A percentile compares a stretch with the other conserved stretches of the same genome.
Evolutionary conservation across 257 asterid genomes (phyloP).

Genomic region (Solanum virginianum): DNA sequence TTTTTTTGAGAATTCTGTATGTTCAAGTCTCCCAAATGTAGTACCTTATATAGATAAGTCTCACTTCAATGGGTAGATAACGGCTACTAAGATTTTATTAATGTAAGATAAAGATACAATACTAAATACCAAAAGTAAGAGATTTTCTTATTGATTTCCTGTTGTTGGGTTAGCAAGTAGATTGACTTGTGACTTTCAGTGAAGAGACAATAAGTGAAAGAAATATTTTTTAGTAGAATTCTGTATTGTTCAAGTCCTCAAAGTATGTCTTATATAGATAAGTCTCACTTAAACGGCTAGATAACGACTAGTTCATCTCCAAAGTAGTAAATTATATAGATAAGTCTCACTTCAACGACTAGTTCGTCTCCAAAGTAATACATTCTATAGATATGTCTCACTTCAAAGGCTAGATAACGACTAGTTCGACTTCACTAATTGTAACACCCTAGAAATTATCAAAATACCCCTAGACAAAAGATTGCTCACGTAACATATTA

Average conservation of each 20-base stretch:
- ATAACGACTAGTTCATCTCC: too few species aligned
- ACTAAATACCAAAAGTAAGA: neutral
- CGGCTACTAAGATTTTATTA: neutral
- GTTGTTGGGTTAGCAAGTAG: neutral
- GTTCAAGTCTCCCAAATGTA: neutral
- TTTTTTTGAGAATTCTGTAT: neutral
- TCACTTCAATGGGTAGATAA: neutral
- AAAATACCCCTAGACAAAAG: too few species aligned
- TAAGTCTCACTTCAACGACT: too few species aligned
- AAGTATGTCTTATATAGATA: too few species aligned
- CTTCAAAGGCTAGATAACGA: too few species aligned
- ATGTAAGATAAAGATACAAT: neutral
- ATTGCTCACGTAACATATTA: too few species aligned
- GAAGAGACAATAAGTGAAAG: neutral
- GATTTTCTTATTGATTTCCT: neutral
- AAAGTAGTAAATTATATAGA: too few species aligned
- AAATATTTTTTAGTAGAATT: neutral
- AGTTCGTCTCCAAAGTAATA: too few species aligned
- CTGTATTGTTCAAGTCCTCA: neutral
- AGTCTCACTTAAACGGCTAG: too few species aligned
- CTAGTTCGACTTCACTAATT: too few species aligned
- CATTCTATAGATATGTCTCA: too few species aligned
- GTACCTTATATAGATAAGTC: neutral
- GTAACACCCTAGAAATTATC: too few species aligned
- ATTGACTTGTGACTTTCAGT: neutral